phyloP scores from a whole-genome alignment of 805 yeast genomes.

The Phaffomyces opuntiae region DNA sequence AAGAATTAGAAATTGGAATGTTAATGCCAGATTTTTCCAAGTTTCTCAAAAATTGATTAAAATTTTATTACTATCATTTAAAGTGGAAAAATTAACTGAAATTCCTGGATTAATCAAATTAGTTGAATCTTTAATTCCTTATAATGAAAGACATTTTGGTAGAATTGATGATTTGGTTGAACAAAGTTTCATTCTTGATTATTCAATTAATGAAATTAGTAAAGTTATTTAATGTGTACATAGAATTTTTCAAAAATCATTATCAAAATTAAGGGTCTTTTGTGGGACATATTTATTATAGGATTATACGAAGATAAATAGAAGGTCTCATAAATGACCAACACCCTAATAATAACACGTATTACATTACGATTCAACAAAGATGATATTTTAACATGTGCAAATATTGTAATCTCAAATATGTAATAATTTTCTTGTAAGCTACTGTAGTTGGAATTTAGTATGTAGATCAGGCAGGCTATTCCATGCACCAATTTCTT shows the following conservation, averaged over 20 bases:
- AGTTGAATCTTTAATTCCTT: slow-evolving; percentile 77
- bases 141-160: slow-evolving; percentile 76
- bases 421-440: no score
- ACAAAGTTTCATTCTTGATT: slow-evolving; percentile 80
- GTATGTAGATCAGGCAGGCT: no score
- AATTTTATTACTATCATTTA: slow-evolving; percentile 51
- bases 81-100: slow-evolving; percentile 49
- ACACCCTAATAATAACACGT: no score
- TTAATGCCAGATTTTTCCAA: slow-evolving; percentile 72
- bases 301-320: no score
- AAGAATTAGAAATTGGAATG: slow-evolving; percentile 91
- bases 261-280: no score
- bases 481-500: no score
- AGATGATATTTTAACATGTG: no score
- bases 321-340: no score
- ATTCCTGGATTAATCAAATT: slow-evolving; percentile 61
- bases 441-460: no score
- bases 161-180: slow-evolving; percentile 78
- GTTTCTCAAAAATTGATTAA: slow-evolving; percentile 74
- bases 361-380: no score
- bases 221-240: slow-evolving; percentile 17
- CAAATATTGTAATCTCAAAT: no score
- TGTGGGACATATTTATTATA: no score
- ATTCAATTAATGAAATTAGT: slow-evolving; percentile 73
- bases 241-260: neutral